Percentiles rank a stretch among this genome's conserved stretches.
phyloP scores from a whole-genome alignment of 1,284 basidiomycete species.

The Taiwanofungus camphoratus region DNA sequence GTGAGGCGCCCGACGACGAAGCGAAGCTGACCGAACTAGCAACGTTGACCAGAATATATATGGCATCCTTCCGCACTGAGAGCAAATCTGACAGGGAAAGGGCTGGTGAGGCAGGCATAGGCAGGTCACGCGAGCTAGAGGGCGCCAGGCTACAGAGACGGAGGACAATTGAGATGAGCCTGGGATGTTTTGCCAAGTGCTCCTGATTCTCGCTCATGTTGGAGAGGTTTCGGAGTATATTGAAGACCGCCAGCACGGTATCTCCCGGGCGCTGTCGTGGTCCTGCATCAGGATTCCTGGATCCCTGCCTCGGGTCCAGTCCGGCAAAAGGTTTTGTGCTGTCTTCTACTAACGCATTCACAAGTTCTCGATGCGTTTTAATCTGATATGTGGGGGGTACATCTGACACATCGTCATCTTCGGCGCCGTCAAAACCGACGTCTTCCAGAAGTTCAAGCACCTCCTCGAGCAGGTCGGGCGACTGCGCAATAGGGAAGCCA shows the following conservation, averaged over 20 bases:
- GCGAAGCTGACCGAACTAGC: constrained; percentile 47
- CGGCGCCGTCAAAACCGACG: constrained; percentile 60
- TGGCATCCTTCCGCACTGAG: constrained; percentile 70
- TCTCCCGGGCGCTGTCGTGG: constrained; percentile 63
- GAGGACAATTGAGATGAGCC: constrained; percentile 63
- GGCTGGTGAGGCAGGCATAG: constrained; percentile 40
- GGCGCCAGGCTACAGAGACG: constrained; percentile 51
- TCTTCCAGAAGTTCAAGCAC: constrained; percentile 86
- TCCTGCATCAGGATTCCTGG: constrained; percentile 40
- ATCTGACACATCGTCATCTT: constrained; percentile 32
- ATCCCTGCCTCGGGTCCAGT: constrained; percentile 42
- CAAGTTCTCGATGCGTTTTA: constrained; percentile 60
- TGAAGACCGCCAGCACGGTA: constrained; percentile 66
- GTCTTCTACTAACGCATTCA: constrained; percentile 51
- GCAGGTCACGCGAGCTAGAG: constrained; percentile 35
- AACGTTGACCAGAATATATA: constrained; percentile 71
- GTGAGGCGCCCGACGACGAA: constrained; percentile 28
- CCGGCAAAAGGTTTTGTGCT: constrained; percentile 54
- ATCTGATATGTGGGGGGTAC: constrained; percentile 29
- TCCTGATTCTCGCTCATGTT: constrained; percentile 67
- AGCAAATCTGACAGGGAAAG: constrained; percentile 72
- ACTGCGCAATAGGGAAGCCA: constrained; percentile 72
- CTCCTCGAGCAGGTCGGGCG: constrained; percentile 83
- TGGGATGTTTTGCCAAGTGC: constrained; percentile 61
- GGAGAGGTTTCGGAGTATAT: constrained; percentile 86